A percentile compares a stretch with the other conserved stretches of the same genome.
These are phyloP conservation scores for Flaveria ramosissima DNA, from an alignment of 129 eudicot genomes.

Conservation along the genomic window DNA sequence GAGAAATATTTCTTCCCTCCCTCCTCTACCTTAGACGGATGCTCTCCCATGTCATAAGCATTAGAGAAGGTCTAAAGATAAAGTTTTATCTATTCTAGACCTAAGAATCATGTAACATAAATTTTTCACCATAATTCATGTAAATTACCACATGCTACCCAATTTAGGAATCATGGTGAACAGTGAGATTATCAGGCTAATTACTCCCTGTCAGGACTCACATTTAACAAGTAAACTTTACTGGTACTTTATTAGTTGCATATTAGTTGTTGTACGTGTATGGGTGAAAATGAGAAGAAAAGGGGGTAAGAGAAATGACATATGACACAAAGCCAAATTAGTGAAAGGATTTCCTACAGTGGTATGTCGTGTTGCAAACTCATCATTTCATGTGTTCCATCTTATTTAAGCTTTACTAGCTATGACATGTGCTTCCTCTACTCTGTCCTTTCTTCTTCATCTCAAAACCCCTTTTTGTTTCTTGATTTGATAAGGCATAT, in stretches of 20 bases:
- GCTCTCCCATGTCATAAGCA: too few species aligned
- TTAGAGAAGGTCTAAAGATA: too few species aligned
- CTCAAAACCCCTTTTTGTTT: conserved; percentile 28
- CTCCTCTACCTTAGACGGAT: too few species aligned
- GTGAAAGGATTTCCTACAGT: conserved; percentile 45
- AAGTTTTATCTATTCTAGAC: background rate
- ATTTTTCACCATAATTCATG: conserved; percentile 14
- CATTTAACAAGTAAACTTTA: background rate
- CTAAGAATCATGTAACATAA: background rate
- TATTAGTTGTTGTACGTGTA: background rate
- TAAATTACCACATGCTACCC: conserved; percentile 24
- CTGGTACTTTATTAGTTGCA: conserved; percentile 9
- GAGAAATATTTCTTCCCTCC: too few species aligned
- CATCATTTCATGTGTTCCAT: conserved; percentile 45
- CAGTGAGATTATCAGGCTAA: conserved; percentile 18
- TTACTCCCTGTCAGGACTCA: background rate
- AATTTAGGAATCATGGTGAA: conserved; percentile 10
- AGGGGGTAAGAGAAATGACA: conserved; percentile 37
- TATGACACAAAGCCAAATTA: conserved; percentile 40
- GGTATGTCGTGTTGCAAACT: conserved; percentile 36
- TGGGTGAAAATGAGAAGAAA: conserved; percentile 29
- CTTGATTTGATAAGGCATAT: conserved; percentile 43
- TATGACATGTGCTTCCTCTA: conserved; percentile 43
- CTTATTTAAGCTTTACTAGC: conserved; percentile 46
- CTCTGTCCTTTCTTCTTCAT: conserved; percentile 32